Percentiles rank a stretch among this genome's conserved stretches.
phyloP scores from a whole-genome alignment of 2,329 filamentous ascomycete genomes.

The Paradendryphiella salina region DNA sequence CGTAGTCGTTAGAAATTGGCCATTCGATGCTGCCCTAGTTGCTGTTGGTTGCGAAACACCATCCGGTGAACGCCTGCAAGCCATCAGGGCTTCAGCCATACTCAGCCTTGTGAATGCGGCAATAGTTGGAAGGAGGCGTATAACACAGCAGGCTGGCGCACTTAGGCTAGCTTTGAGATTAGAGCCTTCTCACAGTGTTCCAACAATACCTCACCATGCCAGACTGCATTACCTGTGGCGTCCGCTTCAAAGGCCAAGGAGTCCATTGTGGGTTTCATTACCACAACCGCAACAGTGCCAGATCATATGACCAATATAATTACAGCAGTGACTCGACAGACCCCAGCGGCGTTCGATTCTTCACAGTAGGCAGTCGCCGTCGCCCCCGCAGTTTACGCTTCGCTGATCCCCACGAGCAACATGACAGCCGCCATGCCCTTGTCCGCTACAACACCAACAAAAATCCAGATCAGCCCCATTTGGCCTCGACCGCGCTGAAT shows the following conservation, averaged over 20 bases:
- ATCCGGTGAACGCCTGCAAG: slow-evolving; percentile 22
- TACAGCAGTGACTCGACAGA: slow-evolving; percentile 13
- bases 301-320: slow-evolving; percentile 1
- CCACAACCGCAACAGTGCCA: neutral
- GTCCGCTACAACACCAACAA: neutral
- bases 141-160: neutral
- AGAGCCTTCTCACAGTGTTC: neutral
- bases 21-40: neutral
- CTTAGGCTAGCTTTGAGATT: neutral
- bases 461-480: neutral
- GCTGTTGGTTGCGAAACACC: neutral
- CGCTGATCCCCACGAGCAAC: neutral
- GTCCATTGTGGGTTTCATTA: slow-evolving; percentile 15
- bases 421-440: neutral
- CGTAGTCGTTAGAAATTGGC: neutral
- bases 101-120: slow-evolving; percentile 18
- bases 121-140: neutral
- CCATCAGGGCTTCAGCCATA: slow-evolving; percentile 12
- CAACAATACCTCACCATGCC: slow-evolving; percentile 14
- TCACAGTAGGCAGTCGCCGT: neutral
- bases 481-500: neutral
- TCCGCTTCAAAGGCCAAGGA: slow-evolving; percentile 16
- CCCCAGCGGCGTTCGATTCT: slow-evolving; percentile 7
- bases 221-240: slow-evolving; percentile 14
- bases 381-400: slow-evolving; percentile 1